Conservation (phyloP, 1,284 basidiomycete species). For the Puccinia horiana region DNA sequence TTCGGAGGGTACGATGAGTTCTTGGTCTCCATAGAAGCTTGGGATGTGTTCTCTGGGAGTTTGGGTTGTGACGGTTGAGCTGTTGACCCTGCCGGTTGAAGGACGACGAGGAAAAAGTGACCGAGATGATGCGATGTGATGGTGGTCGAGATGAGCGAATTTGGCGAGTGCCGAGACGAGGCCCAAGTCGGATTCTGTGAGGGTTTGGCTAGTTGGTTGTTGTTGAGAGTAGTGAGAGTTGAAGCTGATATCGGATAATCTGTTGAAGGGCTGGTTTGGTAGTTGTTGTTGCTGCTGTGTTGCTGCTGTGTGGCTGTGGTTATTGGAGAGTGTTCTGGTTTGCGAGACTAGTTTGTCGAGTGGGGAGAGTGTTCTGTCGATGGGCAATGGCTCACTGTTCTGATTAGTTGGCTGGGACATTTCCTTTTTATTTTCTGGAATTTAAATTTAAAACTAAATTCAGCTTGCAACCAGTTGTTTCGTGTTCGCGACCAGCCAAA, state of each 20-base stretch:
- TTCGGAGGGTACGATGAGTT: background rate
- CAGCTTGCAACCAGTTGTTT: no score
- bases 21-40: slow-evolving; percentile 8
- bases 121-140: background rate
- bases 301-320: background rate
- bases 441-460: no score
- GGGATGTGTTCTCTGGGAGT: slow-evolving; percentile 1
- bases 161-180: background rate
- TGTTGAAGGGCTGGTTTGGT: background rate
- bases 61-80: background rate
- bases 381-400: background rate
- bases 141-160: background rate
- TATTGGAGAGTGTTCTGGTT: slow-evolving; percentile 11
- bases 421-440: background rate
- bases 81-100: background rate
- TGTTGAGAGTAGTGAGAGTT: background rate
- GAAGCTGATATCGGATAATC: background rate
- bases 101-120: background rate
- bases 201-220: background rate
- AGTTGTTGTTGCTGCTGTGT: background rate
- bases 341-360: slow-evolving; percentile 24
- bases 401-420: no score
- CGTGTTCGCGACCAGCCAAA: no score
- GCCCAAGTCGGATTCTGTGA: no score
- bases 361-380: slow-evolving; percentile 27